phyloP scores from a whole-genome alignment of 257 asterid genomes.

The Voacanga thouarsii region DNA sequence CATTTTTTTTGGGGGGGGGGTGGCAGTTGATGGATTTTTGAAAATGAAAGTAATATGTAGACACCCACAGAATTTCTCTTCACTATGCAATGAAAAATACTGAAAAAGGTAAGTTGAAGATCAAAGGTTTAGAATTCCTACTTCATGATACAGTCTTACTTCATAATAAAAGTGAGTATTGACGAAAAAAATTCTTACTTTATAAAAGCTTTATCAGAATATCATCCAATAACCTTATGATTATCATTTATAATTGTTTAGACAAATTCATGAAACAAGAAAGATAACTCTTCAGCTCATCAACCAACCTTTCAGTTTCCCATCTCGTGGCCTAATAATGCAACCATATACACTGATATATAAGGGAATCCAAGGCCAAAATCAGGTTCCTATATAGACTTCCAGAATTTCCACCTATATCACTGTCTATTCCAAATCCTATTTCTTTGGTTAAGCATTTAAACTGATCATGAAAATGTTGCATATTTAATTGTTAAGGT shows the following conservation, averaged over 20 bases:
- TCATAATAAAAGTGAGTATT: not conserved
- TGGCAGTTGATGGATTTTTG: too few relatives aligned
- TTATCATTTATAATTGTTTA: not conserved
- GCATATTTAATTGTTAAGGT: too few relatives aligned
- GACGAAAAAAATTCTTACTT: not conserved
- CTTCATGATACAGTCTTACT: too few relatives aligned
- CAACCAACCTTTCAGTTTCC: conserved; percentile 51
- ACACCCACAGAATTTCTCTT: too few relatives aligned
- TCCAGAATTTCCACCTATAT: conserved; percentile 54
- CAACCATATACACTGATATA: conserved; percentile 56
- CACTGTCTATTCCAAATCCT: conserved; percentile 38
- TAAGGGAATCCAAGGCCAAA: conserved; percentile 76
- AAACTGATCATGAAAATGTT: too few relatives aligned
- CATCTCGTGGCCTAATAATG: conserved; percentile 38
- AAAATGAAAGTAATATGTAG: too few relatives aligned
- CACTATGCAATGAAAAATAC: too few relatives aligned
- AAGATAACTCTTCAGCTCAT: conserved; percentile 2
- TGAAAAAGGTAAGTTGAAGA: too few relatives aligned
- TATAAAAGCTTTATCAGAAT: not conserved
- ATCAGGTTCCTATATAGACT: conserved; percentile 74
- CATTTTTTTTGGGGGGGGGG: too few relatives aligned
- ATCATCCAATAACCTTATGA: not conserved
- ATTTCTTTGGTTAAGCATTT: too few relatives aligned
- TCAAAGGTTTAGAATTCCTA: too few relatives aligned
- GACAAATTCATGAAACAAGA: not conserved